A percentile compares a stretch with the other conserved stretches of the same genome.
Conservation (phyloP, 495 filamentous ascomycete genomes). For the Cladorrhinum samala region DNA sequence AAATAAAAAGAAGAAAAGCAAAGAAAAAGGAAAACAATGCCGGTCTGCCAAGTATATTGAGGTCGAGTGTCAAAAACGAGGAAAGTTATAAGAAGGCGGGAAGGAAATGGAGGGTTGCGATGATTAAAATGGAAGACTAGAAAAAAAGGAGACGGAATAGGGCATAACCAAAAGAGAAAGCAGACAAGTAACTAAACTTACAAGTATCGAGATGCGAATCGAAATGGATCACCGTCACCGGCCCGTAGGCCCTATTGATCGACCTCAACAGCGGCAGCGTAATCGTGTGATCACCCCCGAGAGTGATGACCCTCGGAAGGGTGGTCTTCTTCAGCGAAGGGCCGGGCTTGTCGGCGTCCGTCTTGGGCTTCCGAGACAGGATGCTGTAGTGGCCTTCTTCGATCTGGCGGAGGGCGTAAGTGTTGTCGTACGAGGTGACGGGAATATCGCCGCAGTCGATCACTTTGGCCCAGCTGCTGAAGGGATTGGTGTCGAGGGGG, state of each 20-base stretch:
- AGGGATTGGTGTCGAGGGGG: slow-evolving; percentile 72
- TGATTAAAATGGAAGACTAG: no score
- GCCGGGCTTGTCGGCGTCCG: slow-evolving; percentile 41
- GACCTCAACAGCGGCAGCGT: slow-evolving; percentile 73
- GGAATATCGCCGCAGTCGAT: slow-evolving; percentile 85
- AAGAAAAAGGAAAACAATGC: no score
- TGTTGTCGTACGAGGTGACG: slow-evolving; percentile 73
- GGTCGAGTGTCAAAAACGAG: no score
- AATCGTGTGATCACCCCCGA: slow-evolving; percentile 82
- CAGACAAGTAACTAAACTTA: no score
- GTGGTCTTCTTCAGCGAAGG: slow-evolving; percentile 48
- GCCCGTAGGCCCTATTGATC: slow-evolving; percentile 69
- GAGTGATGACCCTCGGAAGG: slow-evolving; percentile 58
- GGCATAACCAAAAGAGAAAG: slow-evolving; percentile 53
- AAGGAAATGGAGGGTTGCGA: no score
- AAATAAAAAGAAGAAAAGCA: no score
- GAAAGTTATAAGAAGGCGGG: background rate
- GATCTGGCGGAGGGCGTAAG: slow-evolving; percentile 71
- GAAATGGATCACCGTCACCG: slow-evolving; percentile 81
- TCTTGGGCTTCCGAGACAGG: slow-evolving; percentile 44
- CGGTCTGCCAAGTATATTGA: no score
- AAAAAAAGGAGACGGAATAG: no score
- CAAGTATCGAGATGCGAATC: slow-evolving; percentile 80
- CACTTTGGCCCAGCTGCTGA: slow-evolving; percentile 67
- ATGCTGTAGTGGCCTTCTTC: slow-evolving; percentile 58